Base-by-base conservation (phyloP, 2,329 filamentous ascomycete species). In the Verticillium longisporum region DNA sequence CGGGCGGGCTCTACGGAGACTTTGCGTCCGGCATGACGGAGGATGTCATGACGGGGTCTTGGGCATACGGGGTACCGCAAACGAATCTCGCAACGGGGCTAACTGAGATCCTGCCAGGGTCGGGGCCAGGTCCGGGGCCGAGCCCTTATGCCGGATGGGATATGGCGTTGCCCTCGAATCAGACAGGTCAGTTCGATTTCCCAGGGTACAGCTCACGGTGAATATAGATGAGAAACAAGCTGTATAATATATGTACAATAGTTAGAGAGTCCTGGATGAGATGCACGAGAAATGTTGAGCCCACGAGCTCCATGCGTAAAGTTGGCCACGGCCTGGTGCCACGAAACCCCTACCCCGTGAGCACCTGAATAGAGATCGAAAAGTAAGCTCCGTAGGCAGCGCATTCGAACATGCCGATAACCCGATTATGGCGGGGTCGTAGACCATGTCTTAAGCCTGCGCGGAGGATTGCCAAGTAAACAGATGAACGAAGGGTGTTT, bases 151-250 rank as follows among this genome's bases (percentile, higher is more conserved):
- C 45, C 45, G 45, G 45, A 53, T 53, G 45, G 45, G 45, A 53
- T 11, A 13, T 21, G 9, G n/a, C 15, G 45, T 3, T 21, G n/a
- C 45, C 45, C 18, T 21, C 18, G 18, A 57, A 61, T 11, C 38
- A 61, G 21, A 56, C 58, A 26, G 62, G 61, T 13, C 32, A 62
- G 56, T 63, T 61, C 36, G 34, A 61, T 38, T 63, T 62, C 26
- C 36, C 58, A 2, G 62, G 62, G 32, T 63, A 63, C 10, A 9
- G n/a, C 7, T 18, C 45, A 18, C 45, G 45, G 21, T 53, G 45
- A 53, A 13, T 2, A n/a, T 4, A 9, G 7, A 31, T 53, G 45
- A 53, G 18, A 14, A n/a, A 18, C 34, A 3, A 10, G 18, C 14
- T 53, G 45, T 26, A 53, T 10, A 1, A 53, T 53, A 4, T 53